These are phyloP conservation scores for Solanum dulcamara DNA, from an alignment of 257 asterid genomes.

Conservation along the genomic window DNA sequence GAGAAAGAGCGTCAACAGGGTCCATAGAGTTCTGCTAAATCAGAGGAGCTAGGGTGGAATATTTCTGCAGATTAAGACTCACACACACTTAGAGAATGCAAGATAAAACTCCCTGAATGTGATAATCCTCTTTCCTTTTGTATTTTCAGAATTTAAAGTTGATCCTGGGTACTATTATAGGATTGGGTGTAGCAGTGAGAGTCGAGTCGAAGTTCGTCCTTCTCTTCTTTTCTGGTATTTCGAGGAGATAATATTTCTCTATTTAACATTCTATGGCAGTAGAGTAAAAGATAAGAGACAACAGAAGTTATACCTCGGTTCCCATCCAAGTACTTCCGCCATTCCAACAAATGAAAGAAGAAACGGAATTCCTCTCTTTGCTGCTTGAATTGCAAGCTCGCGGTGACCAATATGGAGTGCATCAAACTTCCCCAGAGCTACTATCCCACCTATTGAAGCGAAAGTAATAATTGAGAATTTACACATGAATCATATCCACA, in stretches of 20 bases:
- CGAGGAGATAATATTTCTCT: neutral
- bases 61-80: neutral
- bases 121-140: neutral
- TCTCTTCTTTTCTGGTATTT: neutral
- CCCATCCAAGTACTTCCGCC: constrained; percentile 95
- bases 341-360: constrained; percentile 82
- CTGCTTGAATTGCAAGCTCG: constrained; percentile 92
- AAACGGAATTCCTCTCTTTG: constrained; percentile 73
- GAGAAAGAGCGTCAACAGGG: neutral
- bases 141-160: neutral
- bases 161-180: neutral
- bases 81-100: neutral
- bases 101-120: neutral
- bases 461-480: constrained; percentile 1
- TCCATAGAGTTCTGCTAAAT: neutral
- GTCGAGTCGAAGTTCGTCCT: neutral
- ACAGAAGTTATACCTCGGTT: constrained; percentile 54
- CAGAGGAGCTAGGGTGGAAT: neutral
- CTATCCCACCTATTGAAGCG: constrained; percentile 61
- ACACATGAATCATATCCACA: neutral
- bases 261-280: neutral
- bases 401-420: constrained; percentile 99
- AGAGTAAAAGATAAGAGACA: neutral
- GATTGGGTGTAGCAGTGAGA: neutral
- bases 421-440: constrained; percentile 94